Evolutionary conservation across 495 filamentous ascomycete species (phyloP).

Genomic region (Tuber microsphaerosporum): DNA sequence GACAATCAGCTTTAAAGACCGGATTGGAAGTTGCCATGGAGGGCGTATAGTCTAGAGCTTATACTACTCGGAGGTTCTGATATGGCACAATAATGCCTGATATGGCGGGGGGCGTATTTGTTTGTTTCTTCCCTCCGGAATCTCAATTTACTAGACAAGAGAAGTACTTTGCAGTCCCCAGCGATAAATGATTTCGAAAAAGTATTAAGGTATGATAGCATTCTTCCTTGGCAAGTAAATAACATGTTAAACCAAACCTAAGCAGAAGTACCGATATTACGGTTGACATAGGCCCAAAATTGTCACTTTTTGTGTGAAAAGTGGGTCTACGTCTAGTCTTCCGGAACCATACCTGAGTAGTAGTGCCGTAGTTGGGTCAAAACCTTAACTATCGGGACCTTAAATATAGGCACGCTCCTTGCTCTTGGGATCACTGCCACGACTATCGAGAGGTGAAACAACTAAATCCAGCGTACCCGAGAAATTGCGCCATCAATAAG

Average conservation of each 20-base stretch:
- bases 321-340: no score
- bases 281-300: no score
- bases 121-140: neutral
- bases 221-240: no score
- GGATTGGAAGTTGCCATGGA: constrained; percentile 87
- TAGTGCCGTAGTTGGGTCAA: no score
- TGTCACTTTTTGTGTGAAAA: no score
- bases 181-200: neutral
- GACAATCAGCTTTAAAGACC: constrained; percentile 55
- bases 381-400: no score
- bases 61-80: constrained; percentile 54
- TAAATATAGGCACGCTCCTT: neutral
- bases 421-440: neutral
- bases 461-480: no score
- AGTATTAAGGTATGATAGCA: no score
- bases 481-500: no score
- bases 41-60: constrained; percentile 69
- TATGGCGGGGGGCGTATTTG: neutral
- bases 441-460: neutral
- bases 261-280: no score
- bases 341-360: no score
- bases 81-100: neutral
- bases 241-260: no score
- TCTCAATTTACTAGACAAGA: neutral
- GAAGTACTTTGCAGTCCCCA: neutral